Evolutionary conservation across 768 basidiomycete species (phyloP).

Genomic region (Auricularia auricula-judae): DNA sequence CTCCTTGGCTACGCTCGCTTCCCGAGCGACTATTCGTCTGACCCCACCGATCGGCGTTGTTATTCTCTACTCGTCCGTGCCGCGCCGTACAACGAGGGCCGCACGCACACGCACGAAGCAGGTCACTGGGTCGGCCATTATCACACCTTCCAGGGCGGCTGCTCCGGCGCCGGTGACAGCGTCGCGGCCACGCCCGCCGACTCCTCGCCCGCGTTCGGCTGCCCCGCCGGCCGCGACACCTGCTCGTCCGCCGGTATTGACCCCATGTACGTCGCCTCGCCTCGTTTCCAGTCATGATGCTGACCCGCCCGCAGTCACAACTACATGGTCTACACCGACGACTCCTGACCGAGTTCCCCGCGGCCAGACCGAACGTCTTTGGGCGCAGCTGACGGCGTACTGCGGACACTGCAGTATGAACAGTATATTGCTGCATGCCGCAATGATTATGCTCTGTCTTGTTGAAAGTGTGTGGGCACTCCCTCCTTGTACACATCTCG

Average conservation of each 20-base stretch:
- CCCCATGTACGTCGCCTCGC: slow-evolving; percentile 4
- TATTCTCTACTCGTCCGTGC: slow-evolving; percentile 23
- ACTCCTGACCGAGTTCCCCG: neutral
- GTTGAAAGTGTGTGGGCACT: too few species aligned
- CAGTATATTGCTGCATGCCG: too few species aligned
- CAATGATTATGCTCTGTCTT: too few species aligned
- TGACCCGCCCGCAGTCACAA: too few species aligned
- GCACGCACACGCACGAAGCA: slow-evolving; percentile 43
- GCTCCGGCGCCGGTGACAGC: slow-evolving; percentile 12
- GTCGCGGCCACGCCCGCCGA: slow-evolving; percentile 13
- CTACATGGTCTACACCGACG: slow-evolving; percentile 11
- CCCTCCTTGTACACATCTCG: too few species aligned
- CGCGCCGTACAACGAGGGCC: slow-evolving; percentile 28
- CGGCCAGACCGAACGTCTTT: too few species aligned
- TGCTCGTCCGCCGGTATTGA: slow-evolving; percentile 16
- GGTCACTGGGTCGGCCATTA: slow-evolving; percentile 52
- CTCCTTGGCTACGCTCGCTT: slow-evolving; percentile 47
- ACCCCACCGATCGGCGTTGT: slow-evolving; percentile 34
- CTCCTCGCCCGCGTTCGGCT: slow-evolving; percentile 21
- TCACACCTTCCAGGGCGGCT: slow-evolving; percentile 39
- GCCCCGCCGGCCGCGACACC: slow-evolving; percentile 23
- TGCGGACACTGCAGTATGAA: too few species aligned
- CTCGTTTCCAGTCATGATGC: too few species aligned
- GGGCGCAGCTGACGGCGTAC: too few species aligned
- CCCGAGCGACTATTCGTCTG: slow-evolving; percentile 30